Conservation (phyloP, 345 rosid species). For the Pistacia vera region DNA sequence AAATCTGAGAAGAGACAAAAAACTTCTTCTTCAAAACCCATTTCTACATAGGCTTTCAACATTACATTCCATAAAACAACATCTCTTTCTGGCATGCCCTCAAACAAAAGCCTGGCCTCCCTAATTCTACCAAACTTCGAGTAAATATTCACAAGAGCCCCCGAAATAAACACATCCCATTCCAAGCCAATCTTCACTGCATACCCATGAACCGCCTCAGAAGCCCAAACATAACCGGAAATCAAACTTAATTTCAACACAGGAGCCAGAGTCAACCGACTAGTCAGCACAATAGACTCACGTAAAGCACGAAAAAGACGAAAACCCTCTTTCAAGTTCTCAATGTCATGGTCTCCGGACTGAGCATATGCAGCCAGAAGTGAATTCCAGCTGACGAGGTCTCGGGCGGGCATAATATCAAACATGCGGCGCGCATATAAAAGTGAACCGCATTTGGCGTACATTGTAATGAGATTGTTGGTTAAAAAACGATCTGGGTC, state of each 20-base stretch:
- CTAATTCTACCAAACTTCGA: constrained; percentile 45
- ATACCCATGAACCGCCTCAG: constrained; percentile 55
- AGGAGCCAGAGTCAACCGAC: constrained; percentile 55
- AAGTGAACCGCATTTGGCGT: constrained; percentile 55
- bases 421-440: constrained; percentile 51
- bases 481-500: constrained; percentile 46
- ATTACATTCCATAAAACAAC: constrained; percentile 63
- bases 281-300: constrained; percentile 29
- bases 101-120: constrained; percentile 52
- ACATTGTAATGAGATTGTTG: constrained; percentile 58
- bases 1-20: constrained; percentile 34
- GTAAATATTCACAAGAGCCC: constrained; percentile 56
- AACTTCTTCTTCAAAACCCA: constrained; percentile 40
- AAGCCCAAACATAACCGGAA: constrained; percentile 50
- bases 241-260: constrained; percentile 52
- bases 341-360: constrained; percentile 22
- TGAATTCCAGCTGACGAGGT: constrained; percentile 64
- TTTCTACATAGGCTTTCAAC: constrained; percentile 49
- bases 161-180: constrained; percentile 46
- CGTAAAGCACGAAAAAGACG: constrained; percentile 42
- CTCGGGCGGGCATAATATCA: constrained; percentile 49
- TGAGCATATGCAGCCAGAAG: constrained; percentile 59
- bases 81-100: constrained; percentile 46
- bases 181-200: constrained; percentile 59
- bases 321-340: constrained; percentile 38